Evolutionary conservation across 192 early-diverging fungal genomes (phyloP), one percentile per base, ranked within the genome.

Genomic region (Coemansia sp.): DNA sequence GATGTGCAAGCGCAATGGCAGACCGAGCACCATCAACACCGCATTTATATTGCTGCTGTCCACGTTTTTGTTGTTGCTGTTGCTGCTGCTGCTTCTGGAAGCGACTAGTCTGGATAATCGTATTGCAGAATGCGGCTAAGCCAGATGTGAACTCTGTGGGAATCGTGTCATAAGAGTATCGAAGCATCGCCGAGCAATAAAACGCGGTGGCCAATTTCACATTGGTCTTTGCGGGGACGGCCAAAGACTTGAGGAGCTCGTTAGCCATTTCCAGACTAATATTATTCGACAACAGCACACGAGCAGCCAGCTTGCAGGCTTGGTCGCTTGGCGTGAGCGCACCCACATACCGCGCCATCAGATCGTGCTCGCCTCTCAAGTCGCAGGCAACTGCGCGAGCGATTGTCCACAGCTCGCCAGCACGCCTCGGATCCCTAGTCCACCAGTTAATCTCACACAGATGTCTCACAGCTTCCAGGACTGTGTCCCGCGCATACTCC

Each of bases 391-490:
- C 46, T 5, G 58, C 63, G 10, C 53, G 42, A 11, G 46, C 40
- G 12, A 66, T 10, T 16, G 47, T 51, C 64, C 64, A 72, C 45
- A 65, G 30, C 32, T 60, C 42, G 7, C 28, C 21, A 16, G 9
- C 5, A 2, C 19, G n/a, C 27, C 48, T 56, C 7, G n/a, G n/a
- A n/a, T n/a, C n/a, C n/a, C 33, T 27, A 22, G 56, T 52, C 12
- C 64, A 53, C 64, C 64, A 52, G 28, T 64, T 55, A 10, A 72
- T 65, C 35, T 65, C 64, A 6, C 50, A 23, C 59, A 72, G 29
- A 19, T 10, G 35, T 8, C 48, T 32, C 4, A 44, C 59, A 4
- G 59, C 53, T 0, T 42, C 48, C 48, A 50, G 7, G 5, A 50
- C 54, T 14, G 22, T 30, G 29, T 32, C n/a, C 2, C 2, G 19